A percentile compares a stretch with the other conserved stretches of the same genome.
These are phyloP conservation scores for Aspergillus cejpii DNA, from an alignment of 2,329 filamentous ascomycete species.

Conservation along the genomic window DNA sequence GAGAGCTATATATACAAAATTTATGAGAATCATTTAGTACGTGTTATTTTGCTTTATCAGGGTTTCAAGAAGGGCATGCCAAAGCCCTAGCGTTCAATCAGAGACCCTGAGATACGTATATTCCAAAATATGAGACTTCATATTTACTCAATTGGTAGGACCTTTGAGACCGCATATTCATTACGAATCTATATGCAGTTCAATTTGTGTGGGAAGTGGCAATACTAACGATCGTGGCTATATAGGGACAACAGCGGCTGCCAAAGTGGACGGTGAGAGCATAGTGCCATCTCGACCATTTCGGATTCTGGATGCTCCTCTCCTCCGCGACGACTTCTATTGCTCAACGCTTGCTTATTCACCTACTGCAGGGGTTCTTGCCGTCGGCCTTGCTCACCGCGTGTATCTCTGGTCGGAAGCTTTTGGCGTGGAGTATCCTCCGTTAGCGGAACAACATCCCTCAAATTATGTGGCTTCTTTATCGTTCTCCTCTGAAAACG, in stretches of 20 bases:
- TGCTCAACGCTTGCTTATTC: conserved; percentile 88
- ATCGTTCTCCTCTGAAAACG: conserved; percentile 77
- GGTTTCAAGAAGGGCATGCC: too few species aligned
- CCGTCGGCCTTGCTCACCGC: conserved; percentile 70
- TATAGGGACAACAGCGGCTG: conserved; percentile 18
- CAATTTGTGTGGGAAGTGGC: background rate
- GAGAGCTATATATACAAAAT: background rate
- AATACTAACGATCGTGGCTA: conserved; percentile 15
- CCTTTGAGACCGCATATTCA: background rate
- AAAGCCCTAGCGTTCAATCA: too few species aligned
- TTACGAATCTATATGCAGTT: background rate
- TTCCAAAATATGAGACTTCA: background rate
- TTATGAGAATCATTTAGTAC: background rate
- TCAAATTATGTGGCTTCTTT: conserved; percentile 67
- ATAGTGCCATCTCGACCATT: conserved; percentile 67
- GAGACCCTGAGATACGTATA: background rate
- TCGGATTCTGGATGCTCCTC: conserved; percentile 81
- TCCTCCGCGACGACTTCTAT: conserved; percentile 91
- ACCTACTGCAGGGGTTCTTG: conserved; percentile 63
- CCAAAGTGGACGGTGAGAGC: conserved; percentile 27
- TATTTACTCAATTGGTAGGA: background rate
- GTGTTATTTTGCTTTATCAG: background rate
- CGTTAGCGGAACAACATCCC: conserved; percentile 46
- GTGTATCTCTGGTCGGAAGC: conserved; percentile 87
- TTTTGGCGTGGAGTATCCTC: conserved; percentile 56